Conservation (phyloP, 2,329 filamentous ascomycete genomes). For the Arthrobotrys pseudoclavata region DNA sequence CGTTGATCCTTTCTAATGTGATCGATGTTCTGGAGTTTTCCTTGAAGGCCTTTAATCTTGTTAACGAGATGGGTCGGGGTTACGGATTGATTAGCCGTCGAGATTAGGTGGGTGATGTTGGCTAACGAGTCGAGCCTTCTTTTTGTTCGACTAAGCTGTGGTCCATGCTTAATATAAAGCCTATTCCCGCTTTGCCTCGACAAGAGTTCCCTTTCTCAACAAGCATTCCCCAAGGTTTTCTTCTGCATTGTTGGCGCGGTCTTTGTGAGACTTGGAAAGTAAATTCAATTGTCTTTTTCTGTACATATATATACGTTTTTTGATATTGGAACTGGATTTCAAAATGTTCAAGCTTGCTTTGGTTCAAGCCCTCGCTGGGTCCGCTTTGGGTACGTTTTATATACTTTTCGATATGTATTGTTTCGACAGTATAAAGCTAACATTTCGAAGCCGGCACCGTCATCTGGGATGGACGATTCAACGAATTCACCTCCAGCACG, state of each 20-base stretch:
- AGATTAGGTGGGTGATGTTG: constrained; percentile 18
- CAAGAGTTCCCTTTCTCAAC: constrained; percentile 5
- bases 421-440: not conserved
- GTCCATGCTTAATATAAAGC: constrained; percentile 50
- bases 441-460: constrained; percentile 66
- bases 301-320: constrained; percentile 25
- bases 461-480: constrained; percentile 77
- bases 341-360: constrained; percentile 59
- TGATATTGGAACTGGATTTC: constrained; percentile 57
- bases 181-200: constrained; percentile 21
- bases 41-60: constrained; percentile 16
- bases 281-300: constrained; percentile 17
- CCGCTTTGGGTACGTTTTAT: constrained; percentile 44
- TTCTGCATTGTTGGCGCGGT: constrained; percentile 16
- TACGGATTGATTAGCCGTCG: constrained; percentile 58
- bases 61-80: constrained; percentile 33
- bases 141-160: constrained; percentile 18
- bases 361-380: constrained; percentile 57
- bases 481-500: constrained; percentile 70
- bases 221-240: constrained; percentile 40
- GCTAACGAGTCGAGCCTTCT: constrained; percentile 20
- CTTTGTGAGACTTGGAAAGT: constrained; percentile 18
- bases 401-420: not conserved
- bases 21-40: not conserved
- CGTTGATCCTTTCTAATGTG: constrained; percentile 25